These are phyloP conservation scores for Torulaspora franciscae DNA, from an alignment of 805 yeast genomes.

Conservation along the genomic window DNA sequence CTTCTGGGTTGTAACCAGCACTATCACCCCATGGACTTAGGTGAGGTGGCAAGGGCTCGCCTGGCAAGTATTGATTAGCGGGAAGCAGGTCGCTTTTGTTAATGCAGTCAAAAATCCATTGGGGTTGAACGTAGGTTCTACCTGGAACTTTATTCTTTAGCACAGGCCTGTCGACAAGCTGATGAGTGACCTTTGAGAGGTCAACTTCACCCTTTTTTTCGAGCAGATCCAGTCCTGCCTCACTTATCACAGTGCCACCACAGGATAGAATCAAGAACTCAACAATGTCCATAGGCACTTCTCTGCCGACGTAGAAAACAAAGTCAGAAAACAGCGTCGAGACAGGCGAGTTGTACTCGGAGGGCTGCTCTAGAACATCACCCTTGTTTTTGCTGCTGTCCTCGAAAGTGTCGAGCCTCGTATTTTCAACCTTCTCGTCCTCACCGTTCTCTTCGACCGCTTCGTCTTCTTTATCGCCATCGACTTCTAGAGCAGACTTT, in stretches of 20 bases:
- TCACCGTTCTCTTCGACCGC: slow-evolving; percentile 34
- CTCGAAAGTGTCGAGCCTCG: slow-evolving; percentile 66
- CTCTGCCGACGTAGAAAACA: slow-evolving; percentile 87
- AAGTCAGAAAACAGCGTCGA: slow-evolving; percentile 66
- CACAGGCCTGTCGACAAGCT: slow-evolving; percentile 89
- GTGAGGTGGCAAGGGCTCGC: slow-evolving; percentile 94
- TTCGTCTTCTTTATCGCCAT: slow-evolving; percentile 38
- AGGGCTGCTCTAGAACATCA: slow-evolving; percentile 72
- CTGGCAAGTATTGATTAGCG: slow-evolving; percentile 83
- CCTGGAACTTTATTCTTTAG: slow-evolving; percentile 74
- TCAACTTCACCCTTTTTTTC: slow-evolving; percentile 45
- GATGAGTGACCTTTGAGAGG: slow-evolving; percentile 77
- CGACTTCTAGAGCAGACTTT: slow-evolving; percentile 48
- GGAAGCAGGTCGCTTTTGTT: slow-evolving; percentile 72
- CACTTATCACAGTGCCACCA: slow-evolving; percentile 84
- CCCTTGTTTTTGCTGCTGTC: slow-evolving; percentile 57
- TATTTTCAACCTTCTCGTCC: slow-evolving; percentile 41
- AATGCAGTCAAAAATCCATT: slow-evolving; percentile 92
- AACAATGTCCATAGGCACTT: slow-evolving; percentile 85
- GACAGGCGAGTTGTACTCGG: slow-evolving; percentile 51
- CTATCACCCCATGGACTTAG: slow-evolving; percentile 99
- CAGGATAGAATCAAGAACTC: slow-evolving; percentile 82
- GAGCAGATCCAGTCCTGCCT: slow-evolving; percentile 78
- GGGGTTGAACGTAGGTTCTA: slow-evolving; percentile 93
- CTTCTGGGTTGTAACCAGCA: slow-evolving; percentile 81